Evolutionary conservation across 2,329 filamentous ascomycete genomes (phyloP), one percentile per base, ranked within the genome.

Genomic region (Massarina eburnea): DNA sequence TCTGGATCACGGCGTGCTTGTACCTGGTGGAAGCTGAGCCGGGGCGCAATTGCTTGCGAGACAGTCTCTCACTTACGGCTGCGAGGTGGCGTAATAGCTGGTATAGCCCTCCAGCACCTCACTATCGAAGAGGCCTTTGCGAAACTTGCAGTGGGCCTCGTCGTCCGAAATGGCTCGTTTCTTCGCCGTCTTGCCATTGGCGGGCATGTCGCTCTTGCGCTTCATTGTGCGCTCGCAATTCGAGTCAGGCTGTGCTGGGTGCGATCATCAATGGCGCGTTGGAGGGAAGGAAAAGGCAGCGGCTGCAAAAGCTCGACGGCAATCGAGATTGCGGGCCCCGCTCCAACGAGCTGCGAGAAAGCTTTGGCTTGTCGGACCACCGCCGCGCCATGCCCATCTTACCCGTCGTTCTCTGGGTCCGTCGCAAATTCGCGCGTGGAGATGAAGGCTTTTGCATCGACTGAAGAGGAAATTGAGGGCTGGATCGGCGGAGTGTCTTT

Each of bases 1-100:
- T 77, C 57, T 84, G 79, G 65, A 99, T 96, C 41, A 99, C 92
- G 58, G 88, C 88, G 70, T 99, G 92, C 68, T 92, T 91, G 78
- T 99, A 99, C 4, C 80, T 83, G 24, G 1, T 49, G 15, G 3
- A 7, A 9, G 14, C 19, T 54, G 33, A 61, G 48, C 29, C 24
- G 26, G 34, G 22, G 15, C 18, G 38, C 41, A 37, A 35, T n/a
- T 21, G 33, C 10, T 24, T 7, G 18, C n/a, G 20, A 9, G 24
- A 30, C 39, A 30, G 29, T 15, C 4, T 30, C 9, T 14, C 21
- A 54, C 66, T 36, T 68, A 72, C 70, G 70, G 70, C 51, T 70
- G 61, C 41, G 70, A 72, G 9, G 59, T 49, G 29, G 66, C 68
- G 51, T 72, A 72, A 48, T 65, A 59, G 20, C 61, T 51, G 19